phyloP scores from a whole-genome alignment of 805 yeast genomes.

The Metschnikowia santaceciliae region DNA sequence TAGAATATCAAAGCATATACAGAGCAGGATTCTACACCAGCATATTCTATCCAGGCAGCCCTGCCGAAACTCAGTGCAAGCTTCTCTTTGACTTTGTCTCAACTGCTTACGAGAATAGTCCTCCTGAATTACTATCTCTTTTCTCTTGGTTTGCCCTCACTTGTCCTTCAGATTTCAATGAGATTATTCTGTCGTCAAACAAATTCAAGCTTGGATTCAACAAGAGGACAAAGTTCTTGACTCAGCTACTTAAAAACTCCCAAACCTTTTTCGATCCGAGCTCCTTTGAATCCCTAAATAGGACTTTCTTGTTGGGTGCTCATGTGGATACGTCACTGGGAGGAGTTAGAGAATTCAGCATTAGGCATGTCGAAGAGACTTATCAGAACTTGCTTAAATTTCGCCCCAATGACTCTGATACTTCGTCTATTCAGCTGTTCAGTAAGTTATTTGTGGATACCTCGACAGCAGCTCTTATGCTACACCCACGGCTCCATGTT shows the following conservation, averaged over 20 bases:
- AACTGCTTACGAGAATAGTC: constrained; percentile 28
- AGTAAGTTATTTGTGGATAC: constrained; percentile 16
- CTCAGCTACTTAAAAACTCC: constrained; percentile 27
- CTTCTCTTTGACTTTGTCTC: constrained; percentile 31
- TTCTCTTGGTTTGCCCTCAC: constrained; percentile 32
- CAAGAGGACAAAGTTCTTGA: constrained; percentile 32
- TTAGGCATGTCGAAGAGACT: constrained; percentile 30
- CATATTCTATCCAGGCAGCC: constrained; percentile 20
- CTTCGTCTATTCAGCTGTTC: constrained; percentile 3
- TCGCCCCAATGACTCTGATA: constrained; percentile 10
- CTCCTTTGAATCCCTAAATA: constrained; percentile 33
- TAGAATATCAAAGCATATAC: constrained; percentile 35
- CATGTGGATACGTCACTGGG: constrained; percentile 20
- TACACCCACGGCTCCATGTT: constrained; percentile 31
- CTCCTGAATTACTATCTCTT: constrained; percentile 17
- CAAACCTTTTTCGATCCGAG: constrained; percentile 25
- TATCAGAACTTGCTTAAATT: constrained; percentile 21
- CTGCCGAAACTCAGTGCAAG: constrained; percentile 24
- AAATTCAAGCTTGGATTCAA: constrained; percentile 33
- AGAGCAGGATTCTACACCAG: constrained; percentile 33
- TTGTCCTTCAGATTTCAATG: constrained; percentile 34
- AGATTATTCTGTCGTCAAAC: constrained; percentile 26
- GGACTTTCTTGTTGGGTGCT: constrained; percentile 34
- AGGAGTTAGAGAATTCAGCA: constrained; percentile 26
- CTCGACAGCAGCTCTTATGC: constrained; percentile 32